Evolutionary conservation across 2,329 filamentous ascomycete species (phyloP).

Genomic region (Ceratocystis papillata): DNA sequence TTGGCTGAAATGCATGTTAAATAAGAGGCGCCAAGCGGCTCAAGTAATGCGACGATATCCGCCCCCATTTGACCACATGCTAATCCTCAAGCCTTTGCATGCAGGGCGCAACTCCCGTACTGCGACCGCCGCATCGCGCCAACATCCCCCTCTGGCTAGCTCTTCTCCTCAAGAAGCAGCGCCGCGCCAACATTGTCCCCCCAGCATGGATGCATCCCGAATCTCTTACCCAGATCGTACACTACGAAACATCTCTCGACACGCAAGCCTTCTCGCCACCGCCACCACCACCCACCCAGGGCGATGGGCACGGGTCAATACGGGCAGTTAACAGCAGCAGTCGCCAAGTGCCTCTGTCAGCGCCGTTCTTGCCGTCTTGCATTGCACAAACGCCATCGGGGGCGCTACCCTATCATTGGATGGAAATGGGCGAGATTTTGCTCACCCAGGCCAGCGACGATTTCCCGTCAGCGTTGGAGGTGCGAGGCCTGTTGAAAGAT

Average conservation of each 20-base stretch:
- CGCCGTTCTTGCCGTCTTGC: slow-evolving; percentile 70
- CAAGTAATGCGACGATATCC: no score
- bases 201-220: slow-evolving; percentile 77
- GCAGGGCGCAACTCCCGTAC: slow-evolving; percentile 64
- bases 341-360: slow-evolving; percentile 37
- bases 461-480: slow-evolving; percentile 59
- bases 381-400: slow-evolving; percentile 57
- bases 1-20: no score
- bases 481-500: slow-evolving; percentile 66
- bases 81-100: background rate
- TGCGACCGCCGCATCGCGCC: slow-evolving; percentile 71
- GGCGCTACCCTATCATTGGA: slow-evolving; percentile 86
- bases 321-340: slow-evolving; percentile 33
- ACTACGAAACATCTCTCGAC: slow-evolving; percentile 64
- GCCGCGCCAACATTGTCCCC: slow-evolving; percentile 81
- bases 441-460: slow-evolving; percentile 79
- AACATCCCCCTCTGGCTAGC: slow-evolving; percentile 88
- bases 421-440: slow-evolving; percentile 79
- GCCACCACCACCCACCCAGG: slow-evolving; percentile 42
- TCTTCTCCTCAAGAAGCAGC: slow-evolving; percentile 85
- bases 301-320: slow-evolving; percentile 41
- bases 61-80: no score
- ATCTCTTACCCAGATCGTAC: slow-evolving; percentile 65
- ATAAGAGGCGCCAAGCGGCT: background rate
- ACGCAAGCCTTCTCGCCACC: slow-evolving; percentile 66